Evolutionary conservation across 805 yeast species (phyloP).

Genomic region (Kodamaea leandrae): DNA sequence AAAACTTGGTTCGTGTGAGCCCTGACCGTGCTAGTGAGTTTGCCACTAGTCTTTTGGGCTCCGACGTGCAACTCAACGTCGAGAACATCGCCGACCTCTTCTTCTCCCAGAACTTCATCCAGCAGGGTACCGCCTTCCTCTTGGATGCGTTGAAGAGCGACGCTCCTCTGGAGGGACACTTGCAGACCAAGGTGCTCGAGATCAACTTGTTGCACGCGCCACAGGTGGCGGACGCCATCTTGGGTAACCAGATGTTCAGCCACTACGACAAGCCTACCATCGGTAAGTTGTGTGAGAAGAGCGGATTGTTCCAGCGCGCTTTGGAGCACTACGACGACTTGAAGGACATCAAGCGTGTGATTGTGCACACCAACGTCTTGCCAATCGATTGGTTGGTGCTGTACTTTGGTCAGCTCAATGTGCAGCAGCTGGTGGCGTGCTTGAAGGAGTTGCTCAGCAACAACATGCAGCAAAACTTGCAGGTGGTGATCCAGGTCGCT

Average conservation of each 20-base stretch:
- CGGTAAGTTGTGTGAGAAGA: constrained; percentile 90
- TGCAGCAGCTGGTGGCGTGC: constrained; percentile 87
- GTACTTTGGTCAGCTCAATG: constrained; percentile 90
- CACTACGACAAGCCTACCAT: constrained; percentile 93
- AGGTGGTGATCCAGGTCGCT: constrained; percentile 92
- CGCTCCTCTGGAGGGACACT: constrained; percentile 89
- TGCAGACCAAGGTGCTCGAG: constrained; percentile 92
- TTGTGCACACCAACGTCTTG: constrained; percentile 78
- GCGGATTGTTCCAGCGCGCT: constrained; percentile 95
- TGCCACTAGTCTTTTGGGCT: constrained; percentile 76
- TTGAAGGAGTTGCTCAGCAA: constrained; percentile 78
- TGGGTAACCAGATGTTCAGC: constrained; percentile 92
- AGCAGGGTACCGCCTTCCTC: constrained; percentile 96
- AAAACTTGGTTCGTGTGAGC: constrained; percentile 83
- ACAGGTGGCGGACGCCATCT: constrained; percentile 98
- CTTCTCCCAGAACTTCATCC: constrained; percentile 89
- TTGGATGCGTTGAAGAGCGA: constrained; percentile 94
- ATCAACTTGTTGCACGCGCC: constrained; percentile 94
- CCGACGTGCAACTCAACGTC: constrained; percentile 60
- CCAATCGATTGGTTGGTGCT: constrained; percentile 92
- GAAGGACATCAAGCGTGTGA: constrained; percentile 92
- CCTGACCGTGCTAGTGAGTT: constrained; percentile 99
- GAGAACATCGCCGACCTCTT: constrained; percentile 91
- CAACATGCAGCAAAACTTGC: constrained; percentile 83
- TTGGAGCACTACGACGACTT: constrained; percentile 93